Evolutionary conservation across 306 rosid species (phyloP), one percentile per base, ranked within the genome.

Genomic region (Oemleria cerasiformis): DNA sequence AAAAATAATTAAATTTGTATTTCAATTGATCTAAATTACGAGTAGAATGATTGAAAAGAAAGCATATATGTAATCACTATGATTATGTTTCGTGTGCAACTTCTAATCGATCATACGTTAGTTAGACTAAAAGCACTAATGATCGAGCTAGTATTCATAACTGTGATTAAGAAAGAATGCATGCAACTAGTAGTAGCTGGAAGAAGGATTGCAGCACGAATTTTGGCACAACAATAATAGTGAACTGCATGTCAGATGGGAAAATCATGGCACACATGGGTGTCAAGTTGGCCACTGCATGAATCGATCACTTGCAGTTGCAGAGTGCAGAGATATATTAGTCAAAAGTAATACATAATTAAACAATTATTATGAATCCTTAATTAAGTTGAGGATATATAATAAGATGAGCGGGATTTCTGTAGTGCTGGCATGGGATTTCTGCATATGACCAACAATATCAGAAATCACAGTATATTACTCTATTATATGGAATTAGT

Each of bases 261-360:
- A 57, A 65, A 73, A 78, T 71, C 79, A 68, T 53, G 70, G 65
- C 9, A 69, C 84, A 73, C 87, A 81, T 81, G 87, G 75, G 76
- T 58, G 57, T 49, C 81, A 75, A 73, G 76, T 63, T 73, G 75
- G 64, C 65, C 70, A 30, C 42, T 34, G 42, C 42, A 59, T 59
- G 20, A 21, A 12, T 56, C 42, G 30, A 25, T 25, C 30, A 25
- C 30, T 25, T 25, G 30, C 30, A 30, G 42, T 59, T 59, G 42
- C 41, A 58, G 16, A 30, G 13, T 59, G 42, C 41, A 58, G 16
- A 30, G 13, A 58, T 58, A 30, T 30, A 25, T 14, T 59, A 59
- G 20, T 59, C 64, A 15, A 34, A 34, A 34, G 41, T 59, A 55
- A 21, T 59, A 13, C 41, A 13, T 7, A 59, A 5, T 19, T 15